phyloP scores from a whole-genome alignment of 139 green algal genomes.

The Tetradesmus obliquus region DNA sequence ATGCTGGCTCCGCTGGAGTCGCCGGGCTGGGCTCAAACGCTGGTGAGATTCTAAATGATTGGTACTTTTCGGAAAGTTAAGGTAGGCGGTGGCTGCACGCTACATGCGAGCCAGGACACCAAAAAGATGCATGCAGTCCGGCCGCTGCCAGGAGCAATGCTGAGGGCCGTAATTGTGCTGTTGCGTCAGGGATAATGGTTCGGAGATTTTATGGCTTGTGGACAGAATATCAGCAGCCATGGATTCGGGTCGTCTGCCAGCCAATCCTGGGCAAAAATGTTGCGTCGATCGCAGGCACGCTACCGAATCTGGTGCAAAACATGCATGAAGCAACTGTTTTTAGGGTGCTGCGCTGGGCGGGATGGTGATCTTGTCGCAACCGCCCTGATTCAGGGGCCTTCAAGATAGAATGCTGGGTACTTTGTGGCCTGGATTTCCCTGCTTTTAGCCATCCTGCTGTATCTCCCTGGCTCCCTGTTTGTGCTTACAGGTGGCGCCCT shows the following conservation, averaged over 20 bases:
- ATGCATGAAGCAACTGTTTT: neutral
- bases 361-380: neutral
- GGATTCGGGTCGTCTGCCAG: neutral
- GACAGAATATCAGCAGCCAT: neutral
- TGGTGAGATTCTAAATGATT: neutral
- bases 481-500: neutral
- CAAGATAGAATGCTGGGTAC: neutral
- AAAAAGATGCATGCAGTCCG: neutral
- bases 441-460: neutral
- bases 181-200: neutral
- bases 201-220: neutral
- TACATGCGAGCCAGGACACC: neutral
- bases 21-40: neutral
- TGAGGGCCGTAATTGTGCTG: neutral
- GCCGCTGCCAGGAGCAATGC: neutral
- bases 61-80: neutral
- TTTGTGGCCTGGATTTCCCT: neutral
- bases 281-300: neutral
- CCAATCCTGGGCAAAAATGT: neutral
- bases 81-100: neutral
- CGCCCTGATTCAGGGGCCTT: neutral
- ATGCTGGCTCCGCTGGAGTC: neutral
- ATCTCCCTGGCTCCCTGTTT: neutral
- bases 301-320: neutral
- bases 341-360: neutral